These are phyloP conservation scores for Cladosporium phlei DNA, from an alignment of 2,329 filamentous ascomycete species.

Conservation along the genomic window DNA sequence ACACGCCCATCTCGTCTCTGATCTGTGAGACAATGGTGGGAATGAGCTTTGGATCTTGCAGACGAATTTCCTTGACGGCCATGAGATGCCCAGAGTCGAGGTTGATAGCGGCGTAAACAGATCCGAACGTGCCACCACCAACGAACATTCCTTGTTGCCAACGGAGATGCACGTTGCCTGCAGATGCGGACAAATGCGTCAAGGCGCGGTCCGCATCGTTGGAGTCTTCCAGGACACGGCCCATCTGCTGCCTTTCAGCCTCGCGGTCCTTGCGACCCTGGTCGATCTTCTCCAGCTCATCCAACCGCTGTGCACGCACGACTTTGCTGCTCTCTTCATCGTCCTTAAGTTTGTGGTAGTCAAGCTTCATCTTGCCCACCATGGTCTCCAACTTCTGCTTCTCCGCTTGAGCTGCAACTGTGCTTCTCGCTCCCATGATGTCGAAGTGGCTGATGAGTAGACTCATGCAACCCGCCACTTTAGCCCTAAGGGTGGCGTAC, in stretches of 20 bases:
- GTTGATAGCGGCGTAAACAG: conserved; percentile 96
- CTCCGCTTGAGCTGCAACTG: conserved; percentile 87
- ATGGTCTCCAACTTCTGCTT: conserved; percentile 80
- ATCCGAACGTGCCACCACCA: conserved; percentile 93
- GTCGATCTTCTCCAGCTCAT: conserved; percentile 71
- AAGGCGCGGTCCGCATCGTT: conserved; percentile 95
- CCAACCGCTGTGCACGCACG: conserved; percentile 70
- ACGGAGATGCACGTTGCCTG: conserved; percentile 89
- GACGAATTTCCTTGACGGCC: conserved; percentile 96
- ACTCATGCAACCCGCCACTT: conserved; percentile 96
- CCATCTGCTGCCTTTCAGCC: conserved; percentile 79
- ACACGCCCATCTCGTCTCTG: conserved; percentile 91
- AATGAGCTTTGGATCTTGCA: conserved; percentile 94
- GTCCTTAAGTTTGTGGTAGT: conserved; percentile 67
- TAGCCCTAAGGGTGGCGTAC: conserved; percentile 74
- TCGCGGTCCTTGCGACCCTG: conserved; percentile 72
- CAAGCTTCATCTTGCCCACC: conserved; percentile 69
- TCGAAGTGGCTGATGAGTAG: conserved; percentile 97
- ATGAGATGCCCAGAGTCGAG: conserved; percentile 92
- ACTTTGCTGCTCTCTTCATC: conserved; percentile 79
- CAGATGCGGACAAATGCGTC: conserved; percentile 86
- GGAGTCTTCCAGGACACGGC: conserved; percentile 84
- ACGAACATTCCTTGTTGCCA: conserved; percentile 99
- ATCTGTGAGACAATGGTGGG: conserved; percentile 92
- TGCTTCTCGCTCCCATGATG: conserved; percentile 95